phyloP scores from a whole-genome alignment of 2,329 filamentous ascomycete genomes.

The Colletotrichum graminicola region DNA sequence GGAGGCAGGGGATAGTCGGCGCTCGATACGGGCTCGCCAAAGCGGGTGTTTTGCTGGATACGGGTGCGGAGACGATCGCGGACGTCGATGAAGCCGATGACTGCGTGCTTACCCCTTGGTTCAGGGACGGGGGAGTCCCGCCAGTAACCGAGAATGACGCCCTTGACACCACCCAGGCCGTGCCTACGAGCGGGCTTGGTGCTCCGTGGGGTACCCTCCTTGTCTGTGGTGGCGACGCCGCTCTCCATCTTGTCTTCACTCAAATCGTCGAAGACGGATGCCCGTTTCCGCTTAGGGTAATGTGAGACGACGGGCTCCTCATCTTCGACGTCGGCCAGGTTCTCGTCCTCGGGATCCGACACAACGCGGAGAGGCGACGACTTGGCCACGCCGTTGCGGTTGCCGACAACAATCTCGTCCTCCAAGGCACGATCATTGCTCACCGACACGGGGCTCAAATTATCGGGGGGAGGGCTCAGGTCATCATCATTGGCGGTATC shows the following conservation, averaged over 20 bases:
- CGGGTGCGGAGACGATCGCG: conserved; percentile 71
- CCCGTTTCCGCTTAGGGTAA: conserved; percentile 68
- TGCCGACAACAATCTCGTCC: conserved; percentile 67
- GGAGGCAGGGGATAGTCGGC: conserved; percentile 61
- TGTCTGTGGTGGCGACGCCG: conserved; percentile 49
- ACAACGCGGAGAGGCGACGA: conserved; percentile 50
- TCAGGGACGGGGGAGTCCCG: conserved; percentile 67
- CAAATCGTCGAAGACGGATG: conserved; percentile 59
- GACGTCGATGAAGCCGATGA: conserved; percentile 73
- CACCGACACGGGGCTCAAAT: conserved; percentile 55
- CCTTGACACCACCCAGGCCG: conserved; percentile 54
- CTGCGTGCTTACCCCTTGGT: conserved; percentile 65
- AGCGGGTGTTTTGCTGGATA: conserved; percentile 63
- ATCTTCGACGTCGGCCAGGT: conserved; percentile 58
- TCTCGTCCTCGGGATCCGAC: conserved; percentile 58
- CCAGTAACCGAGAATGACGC: conserved; percentile 70
- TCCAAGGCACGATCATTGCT: conserved; percentile 57
- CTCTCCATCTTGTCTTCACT: conserved; percentile 62
- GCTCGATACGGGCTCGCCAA: conserved; percentile 58
- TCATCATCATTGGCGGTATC: conserved; percentile 55
- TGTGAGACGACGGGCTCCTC: conserved; percentile 56
- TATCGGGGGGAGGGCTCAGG: conserved; percentile 59
- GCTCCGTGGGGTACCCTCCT: conserved; percentile 41
- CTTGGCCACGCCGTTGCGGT: conserved; percentile 54
- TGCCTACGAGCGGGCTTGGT: conserved; percentile 41